Evolutionary conservation across 441 rosid species (phyloP).

Genomic region (Syzygium malaccense): DNA sequence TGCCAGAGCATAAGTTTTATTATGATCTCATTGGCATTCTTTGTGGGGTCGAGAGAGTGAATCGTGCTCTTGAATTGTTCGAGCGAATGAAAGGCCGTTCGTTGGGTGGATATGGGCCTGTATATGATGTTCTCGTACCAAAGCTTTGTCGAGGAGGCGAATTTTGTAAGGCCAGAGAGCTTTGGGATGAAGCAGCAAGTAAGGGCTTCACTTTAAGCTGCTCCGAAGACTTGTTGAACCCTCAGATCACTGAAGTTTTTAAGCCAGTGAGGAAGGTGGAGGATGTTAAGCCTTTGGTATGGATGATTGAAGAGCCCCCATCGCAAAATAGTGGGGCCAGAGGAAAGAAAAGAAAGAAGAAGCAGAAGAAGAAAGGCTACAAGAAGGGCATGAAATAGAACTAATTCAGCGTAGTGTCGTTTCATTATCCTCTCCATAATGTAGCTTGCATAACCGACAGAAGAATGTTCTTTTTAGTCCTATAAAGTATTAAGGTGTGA

Average conservation of each 20-base stretch:
- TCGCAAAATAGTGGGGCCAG: background rate
- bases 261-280: slow-evolving; percentile 41
- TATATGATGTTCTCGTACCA: slow-evolving; percentile 64
- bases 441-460: background rate
- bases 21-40: slow-evolving; percentile 73
- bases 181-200: slow-evolving; percentile 65
- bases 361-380: slow-evolving; percentile 2
- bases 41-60: slow-evolving; percentile 65
- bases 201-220: slow-evolving; percentile 32
- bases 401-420: background rate
- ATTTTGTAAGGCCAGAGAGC: slow-evolving; percentile 58
- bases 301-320: slow-evolving; percentile 17
- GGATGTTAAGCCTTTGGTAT: slow-evolving; percentile 18
- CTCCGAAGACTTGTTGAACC: slow-evolving; percentile 44
- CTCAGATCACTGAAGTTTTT: slow-evolving; percentile 51
- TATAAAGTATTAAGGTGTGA: background rate
- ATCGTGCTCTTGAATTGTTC: slow-evolving; percentile 63
- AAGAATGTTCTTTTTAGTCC: background rate
- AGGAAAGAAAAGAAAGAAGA: slow-evolving; percentile 15
- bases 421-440: background rate
- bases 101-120: slow-evolving; percentile 52
- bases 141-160: slow-evolving; percentile 75
- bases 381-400: background rate
- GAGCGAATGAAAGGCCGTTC: slow-evolving; percentile 56
- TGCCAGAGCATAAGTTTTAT: slow-evolving; percentile 57